Percentiles rank a stretch among this genome's conserved stretches.
phyloP scores from a whole-genome alignment of 2,329 filamentous ascomycete species.

The Aspergillus unguis region DNA sequence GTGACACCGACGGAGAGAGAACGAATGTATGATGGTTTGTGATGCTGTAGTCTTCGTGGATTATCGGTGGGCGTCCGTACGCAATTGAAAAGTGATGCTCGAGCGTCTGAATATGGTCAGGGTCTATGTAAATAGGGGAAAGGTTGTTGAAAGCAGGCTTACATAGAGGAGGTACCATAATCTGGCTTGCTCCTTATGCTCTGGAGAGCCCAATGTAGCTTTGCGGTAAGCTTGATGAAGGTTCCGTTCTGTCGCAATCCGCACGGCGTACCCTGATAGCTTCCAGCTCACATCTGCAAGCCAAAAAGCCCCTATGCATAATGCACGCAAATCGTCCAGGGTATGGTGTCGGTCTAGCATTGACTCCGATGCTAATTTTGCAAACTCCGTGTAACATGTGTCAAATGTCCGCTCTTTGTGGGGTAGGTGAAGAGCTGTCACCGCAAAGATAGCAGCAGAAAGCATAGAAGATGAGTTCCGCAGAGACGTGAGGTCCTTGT shows the following conservation, averaged over 20 bases:
- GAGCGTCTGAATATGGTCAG: constrained; percentile 30
- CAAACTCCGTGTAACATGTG: constrained; percentile 51
- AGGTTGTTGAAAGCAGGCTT: constrained; percentile 15
- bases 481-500: constrained; percentile 46
- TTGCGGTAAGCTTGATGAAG: constrained; percentile 44
- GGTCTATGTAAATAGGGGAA: neutral
- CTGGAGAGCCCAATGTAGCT: constrained; percentile 36
- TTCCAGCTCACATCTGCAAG: constrained; percentile 53
- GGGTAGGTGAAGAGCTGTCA: constrained; percentile 51
- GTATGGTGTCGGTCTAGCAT: constrained; percentile 53
- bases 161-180: constrained; percentile 45
- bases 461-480: constrained; percentile 47
- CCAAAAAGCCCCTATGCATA: constrained; percentile 57
- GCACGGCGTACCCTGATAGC: constrained; percentile 41
- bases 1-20: constrained; percentile 27
- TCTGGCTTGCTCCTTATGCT: constrained; percentile 37
- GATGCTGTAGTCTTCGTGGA: constrained; percentile 39
- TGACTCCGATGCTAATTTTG: constrained; percentile 50
- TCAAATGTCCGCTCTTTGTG: constrained; percentile 47
- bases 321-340: constrained; percentile 50
- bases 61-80: constrained; percentile 44
- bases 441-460: constrained; percentile 46
- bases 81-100: constrained; percentile 47
- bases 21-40: constrained; percentile 36
- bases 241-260: constrained; percentile 43